These are phyloP conservation scores for Verticillium albo-atrum DNA, from an alignment of 2,329 filamentous ascomycete genomes.

Conservation along the genomic window DNA sequence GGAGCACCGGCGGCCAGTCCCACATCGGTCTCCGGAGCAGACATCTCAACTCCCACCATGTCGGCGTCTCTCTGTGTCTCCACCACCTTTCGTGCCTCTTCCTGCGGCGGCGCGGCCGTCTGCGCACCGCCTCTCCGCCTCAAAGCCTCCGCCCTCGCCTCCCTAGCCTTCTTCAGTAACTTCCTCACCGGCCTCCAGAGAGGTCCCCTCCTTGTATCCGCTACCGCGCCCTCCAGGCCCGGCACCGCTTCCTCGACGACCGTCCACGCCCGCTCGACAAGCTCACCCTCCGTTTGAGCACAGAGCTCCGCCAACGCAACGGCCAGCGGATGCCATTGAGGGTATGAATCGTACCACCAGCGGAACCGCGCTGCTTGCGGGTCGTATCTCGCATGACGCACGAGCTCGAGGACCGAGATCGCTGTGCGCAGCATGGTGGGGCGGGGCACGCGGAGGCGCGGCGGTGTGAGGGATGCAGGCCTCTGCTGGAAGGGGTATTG, in stretches of 20 bases:
- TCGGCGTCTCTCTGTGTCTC: neutral
- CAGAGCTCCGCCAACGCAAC: constrained; percentile 49
- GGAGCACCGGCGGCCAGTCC: too few species aligned
- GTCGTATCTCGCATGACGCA: constrained; percentile 9
- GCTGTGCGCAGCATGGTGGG: constrained; percentile 42
- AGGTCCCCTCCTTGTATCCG: constrained; percentile 28
- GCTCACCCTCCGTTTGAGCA: constrained; percentile 36
- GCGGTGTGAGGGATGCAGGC: constrained; percentile 12
- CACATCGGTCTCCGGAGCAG: neutral
- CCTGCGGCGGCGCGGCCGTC: neutral
- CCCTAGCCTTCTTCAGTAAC: constrained; percentile 43
- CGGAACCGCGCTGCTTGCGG: constrained; percentile 26
- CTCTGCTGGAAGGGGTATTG: constrained; percentile 38
- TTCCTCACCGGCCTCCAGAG: constrained; percentile 52
- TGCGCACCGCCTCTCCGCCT: constrained; percentile 7
- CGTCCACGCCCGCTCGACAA: constrained; percentile 45
- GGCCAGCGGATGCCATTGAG: constrained; percentile 52
- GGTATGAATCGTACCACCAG: constrained; percentile 46
- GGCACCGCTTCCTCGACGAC: constrained; percentile 41
- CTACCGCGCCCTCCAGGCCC: constrained; percentile 37
- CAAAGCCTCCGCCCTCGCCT: constrained; percentile 27
- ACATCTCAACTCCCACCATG: neutral
- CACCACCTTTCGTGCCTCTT: neutral
- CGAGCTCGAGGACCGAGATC: constrained; percentile 40
- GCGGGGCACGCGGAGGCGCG: constrained; percentile 27